These are phyloP conservation scores for Podosphaera xanthii DNA, from an alignment of 2,329 filamentous ascomycete species.

Conservation along the genomic window DNA sequence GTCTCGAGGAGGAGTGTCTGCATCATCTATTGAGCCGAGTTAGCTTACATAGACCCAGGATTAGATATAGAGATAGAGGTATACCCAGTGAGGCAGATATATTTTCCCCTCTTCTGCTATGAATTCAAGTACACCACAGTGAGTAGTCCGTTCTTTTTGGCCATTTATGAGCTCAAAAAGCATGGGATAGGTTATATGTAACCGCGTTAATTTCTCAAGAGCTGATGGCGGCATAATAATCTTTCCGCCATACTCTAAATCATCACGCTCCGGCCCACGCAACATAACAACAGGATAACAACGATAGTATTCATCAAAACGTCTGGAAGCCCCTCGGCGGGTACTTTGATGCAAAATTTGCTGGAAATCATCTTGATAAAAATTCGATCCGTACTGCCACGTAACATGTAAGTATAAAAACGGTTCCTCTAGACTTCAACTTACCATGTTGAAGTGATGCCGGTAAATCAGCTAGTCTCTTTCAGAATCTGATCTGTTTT, in stretches of 20 bases:
- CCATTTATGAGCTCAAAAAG: slow-evolving; percentile 92
- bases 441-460: neutral
- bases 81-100: slow-evolving; percentile 85
- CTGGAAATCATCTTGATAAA: slow-evolving; percentile 13
- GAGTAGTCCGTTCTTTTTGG: slow-evolving; percentile 53
- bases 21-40: slow-evolving; percentile 48
- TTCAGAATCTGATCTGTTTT: too few relatives aligned
- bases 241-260: slow-evolving; percentile 91
- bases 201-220: slow-evolving; percentile 81
- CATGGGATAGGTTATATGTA: slow-evolving; percentile 94
- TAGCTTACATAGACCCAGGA: neutral
- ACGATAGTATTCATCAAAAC: slow-evolving; percentile 96
- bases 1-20: slow-evolving; percentile 71
- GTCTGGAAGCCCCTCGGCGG: slow-evolving; percentile 27
- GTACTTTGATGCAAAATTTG: slow-evolving; percentile 12
- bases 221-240: slow-evolving; percentile 93
- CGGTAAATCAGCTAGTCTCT: too few relatives aligned
- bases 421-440: neutral
- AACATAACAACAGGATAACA: slow-evolving; percentile 94
- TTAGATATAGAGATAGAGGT: slow-evolving; percentile 8
- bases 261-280: slow-evolving; percentile 66
- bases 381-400: slow-evolving; percentile 9
- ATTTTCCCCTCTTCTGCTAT: slow-evolving; percentile 92
- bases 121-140: slow-evolving; percentile 90
- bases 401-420: neutral